Evolutionary conservation across 1,284 basidiomycete species (phyloP), one percentile per base, ranked within the genome.

Genomic region (Leccinum fuscescens): DNA sequence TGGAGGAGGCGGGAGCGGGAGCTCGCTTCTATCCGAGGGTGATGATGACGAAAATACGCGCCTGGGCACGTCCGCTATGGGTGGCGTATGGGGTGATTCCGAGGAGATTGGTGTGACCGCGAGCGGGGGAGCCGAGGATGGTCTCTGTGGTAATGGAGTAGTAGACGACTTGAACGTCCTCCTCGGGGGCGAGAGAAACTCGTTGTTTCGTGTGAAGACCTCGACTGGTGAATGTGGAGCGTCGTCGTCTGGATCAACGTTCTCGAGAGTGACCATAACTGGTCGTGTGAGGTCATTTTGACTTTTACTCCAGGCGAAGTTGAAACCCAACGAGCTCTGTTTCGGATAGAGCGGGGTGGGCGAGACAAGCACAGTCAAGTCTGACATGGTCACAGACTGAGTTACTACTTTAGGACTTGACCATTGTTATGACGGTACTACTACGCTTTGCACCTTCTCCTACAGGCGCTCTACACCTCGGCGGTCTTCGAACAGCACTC

Each of bases 361-460:
- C 44, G 72, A 73, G 51, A 74, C 68, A 14, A 74, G 72, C 6
- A 74, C 72, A 0, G 74, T 74, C 49, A 76, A 29, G 48, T 76
- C 74, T 11, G 74, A 65, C 70, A 76, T 74, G n/a, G 7, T 9
- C 14, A 37, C 22, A 15, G 37, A 39, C 37, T 35, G 33, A 9
- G 31, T 33, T 42, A 17, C 39, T 9, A 42, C 22, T 22, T 49
- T 24, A 20, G 14, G 22, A 49, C 46, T 49, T 33, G 31, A 12
- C 27, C 27, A 29, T 1, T 1, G 8, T 29, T 8, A 64, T 69
- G 65, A 48, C 62, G 1, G 61, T 80, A n/a, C 73, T 91, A 9
- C 72, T 99, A 7, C 89, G 96, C 6, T 99, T 99, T 74, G 96
- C 96, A 0, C 96, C 97, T 0, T 98, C 96, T 0, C 97, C 97